Base-by-base conservation (phyloP, 2,329 filamentous ascomycete species). In the Juglanconis oblonga region DNA sequence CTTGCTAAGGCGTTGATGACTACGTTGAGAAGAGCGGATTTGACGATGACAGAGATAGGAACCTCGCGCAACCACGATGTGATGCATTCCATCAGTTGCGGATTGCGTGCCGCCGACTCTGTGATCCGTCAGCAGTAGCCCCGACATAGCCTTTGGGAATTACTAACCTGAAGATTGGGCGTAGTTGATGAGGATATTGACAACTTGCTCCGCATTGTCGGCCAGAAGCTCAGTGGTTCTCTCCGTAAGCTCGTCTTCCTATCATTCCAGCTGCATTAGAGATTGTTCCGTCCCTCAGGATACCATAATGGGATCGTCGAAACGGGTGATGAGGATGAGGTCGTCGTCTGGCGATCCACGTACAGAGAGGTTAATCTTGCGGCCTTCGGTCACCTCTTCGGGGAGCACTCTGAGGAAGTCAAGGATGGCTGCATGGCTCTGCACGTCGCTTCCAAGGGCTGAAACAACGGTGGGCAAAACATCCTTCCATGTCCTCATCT, bases 341-440 rank as follows among this genome's bases (percentile, higher is more conserved):
- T 75, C 77, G 79, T 74, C 77, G 73, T 73, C 70, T 77, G 74
- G 80, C 80, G 81, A 80, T 89, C 87, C 84, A 94, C 92, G 81
- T 95, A 97, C 93, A 86, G 92, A 93, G 79, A 99, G 85, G 83
- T 92, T 97, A 84, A 99, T 97, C 81, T 98, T 99, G 79, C 95
- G 92, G 79, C 95, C 95, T 83, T 99, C 94, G 68, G 91, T 98
- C 72, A 99, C 95, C 84, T 99, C 95, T 82, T 99, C 95, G 59
- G 95, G 95, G 66, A 99, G 87, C 70, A 99, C 93, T 75, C 92
- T 92, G 66, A 99, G 83, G 76, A 99, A 99, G 76, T 99, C 95
- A 71, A 99, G 82, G 70, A 98, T 90, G 74, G 90, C 95, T 66
- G 92, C 87, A 69, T 95, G 87, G 73, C 89, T 92, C 71, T 88